Conservation (phyloP, 768 basidiomycete species). For the Leccinum sublutescens region DNA sequence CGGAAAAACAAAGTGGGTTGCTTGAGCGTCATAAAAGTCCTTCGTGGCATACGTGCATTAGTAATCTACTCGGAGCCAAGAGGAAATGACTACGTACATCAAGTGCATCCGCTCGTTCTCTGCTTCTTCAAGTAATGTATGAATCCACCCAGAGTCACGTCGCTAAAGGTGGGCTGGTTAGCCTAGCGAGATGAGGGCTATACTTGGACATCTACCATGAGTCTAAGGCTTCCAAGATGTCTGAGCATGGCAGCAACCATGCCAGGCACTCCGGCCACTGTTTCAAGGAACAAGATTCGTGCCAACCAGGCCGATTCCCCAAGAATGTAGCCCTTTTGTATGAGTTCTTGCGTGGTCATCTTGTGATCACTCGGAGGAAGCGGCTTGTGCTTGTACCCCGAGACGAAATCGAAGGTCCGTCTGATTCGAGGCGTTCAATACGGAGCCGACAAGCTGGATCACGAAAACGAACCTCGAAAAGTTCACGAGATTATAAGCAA, state of each 20-base stretch:
- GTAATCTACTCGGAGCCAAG: conserved; percentile 9
- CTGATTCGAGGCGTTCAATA: conserved; percentile 32
- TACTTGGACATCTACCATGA: conserved; percentile 60
- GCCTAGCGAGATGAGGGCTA: conserved; percentile 2
- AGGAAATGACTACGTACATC: conserved; percentile 46
- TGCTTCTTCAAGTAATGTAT: conserved; percentile 89
- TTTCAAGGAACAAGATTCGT: conserved; percentile 75
- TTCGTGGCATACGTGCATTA: conserved; percentile 29
- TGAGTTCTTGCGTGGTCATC: conserved; percentile 71
- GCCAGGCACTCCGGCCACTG: conserved; percentile 91
- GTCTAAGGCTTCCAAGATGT: conserved; percentile 83
- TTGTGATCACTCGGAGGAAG: conserved; percentile 54
- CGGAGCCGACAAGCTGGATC: conserved; percentile 3
- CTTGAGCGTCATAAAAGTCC: conserved; percentile 94
- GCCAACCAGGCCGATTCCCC: conserved; percentile 73
- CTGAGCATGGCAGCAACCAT: conserved; percentile 91
- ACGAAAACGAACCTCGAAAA: conserved; percentile 41
- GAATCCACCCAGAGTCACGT: conserved; percentile 77
- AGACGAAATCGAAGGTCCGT: conserved; percentile 77
- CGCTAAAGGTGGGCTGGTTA: conserved; percentile 32
- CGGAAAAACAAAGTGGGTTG: conserved; percentile 82
- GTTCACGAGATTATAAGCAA: conserved; percentile 64
- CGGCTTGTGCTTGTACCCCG: conserved; percentile 77
- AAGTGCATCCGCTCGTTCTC: conserved; percentile 98
- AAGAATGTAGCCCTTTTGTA: conserved; percentile 71